Conservation (phyloP, 83 land plant genomes). For the Picea mariana region DNA sequence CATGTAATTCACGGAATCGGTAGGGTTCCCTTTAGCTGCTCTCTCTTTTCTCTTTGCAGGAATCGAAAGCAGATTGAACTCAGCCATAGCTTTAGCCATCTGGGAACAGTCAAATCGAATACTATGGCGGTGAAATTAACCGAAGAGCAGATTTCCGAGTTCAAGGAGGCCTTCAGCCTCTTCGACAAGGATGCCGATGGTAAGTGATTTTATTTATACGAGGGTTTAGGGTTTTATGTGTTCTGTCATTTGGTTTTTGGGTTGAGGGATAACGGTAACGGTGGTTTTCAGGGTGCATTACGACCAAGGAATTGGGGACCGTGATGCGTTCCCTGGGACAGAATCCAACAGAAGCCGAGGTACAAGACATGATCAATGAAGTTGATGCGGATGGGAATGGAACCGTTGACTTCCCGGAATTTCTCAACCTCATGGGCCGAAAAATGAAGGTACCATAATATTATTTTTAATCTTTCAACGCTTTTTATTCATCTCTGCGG, state of each 20-base stretch:
- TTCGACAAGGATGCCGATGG: slow-evolving; percentile 51
- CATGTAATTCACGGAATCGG: no score
- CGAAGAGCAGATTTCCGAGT: slow-evolving; percentile 42
- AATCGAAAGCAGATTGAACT: no score
- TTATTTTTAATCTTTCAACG: no score
- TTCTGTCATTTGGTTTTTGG: no score
- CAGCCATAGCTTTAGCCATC: no score
- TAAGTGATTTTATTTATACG: not conserved
- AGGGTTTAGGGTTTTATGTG: no score
- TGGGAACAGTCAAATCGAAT: no score
- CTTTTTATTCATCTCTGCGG: no score
- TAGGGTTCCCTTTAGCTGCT: no score
- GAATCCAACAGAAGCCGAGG: slow-evolving; percentile 36
- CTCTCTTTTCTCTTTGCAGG: no score
- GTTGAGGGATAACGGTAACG: no score
- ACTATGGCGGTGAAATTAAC: slow-evolving; percentile 15
- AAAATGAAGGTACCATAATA: slow-evolving; percentile 27
- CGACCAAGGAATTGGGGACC: slow-evolving; percentile 31
- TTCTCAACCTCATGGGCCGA: slow-evolving; percentile 32
- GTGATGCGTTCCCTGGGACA: slow-evolving; percentile 37
- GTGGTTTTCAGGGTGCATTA: slow-evolving; percentile 28
- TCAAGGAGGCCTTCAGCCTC: slow-evolving; percentile 41
- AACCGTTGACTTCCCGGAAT: slow-evolving; percentile 37
- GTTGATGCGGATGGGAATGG: slow-evolving; percentile 38
- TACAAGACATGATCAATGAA: slow-evolving; percentile 32